A percentile compares a stretch with the other conserved stretches of the same genome.
Evolutionary conservation across 2,329 filamentous ascomycete species (phyloP).

Genomic region (Neocatenulostroma microsporum): DNA sequence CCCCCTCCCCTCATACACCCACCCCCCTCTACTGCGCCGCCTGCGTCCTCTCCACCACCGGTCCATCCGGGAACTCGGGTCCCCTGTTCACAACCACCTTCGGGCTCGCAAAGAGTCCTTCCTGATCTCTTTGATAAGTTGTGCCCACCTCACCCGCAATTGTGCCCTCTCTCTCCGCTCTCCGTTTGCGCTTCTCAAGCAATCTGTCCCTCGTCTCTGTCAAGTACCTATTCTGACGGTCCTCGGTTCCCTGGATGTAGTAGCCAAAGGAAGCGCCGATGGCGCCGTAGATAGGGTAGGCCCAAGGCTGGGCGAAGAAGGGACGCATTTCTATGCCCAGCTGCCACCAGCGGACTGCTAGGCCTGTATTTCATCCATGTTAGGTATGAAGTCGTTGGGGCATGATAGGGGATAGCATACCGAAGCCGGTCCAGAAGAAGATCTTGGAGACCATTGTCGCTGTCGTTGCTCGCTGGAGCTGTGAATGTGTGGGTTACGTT

Average conservation of each 20-base stretch:
- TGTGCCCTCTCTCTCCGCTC: slow-evolving; percentile 61
- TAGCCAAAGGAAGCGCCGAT: slow-evolving; percentile 90
- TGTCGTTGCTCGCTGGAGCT: too few species aligned
- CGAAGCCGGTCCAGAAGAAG: slow-evolving; percentile 85
- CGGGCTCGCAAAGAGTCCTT: slow-evolving; percentile 23
- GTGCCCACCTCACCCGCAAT: slow-evolving; percentile 19
- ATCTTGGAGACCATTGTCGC: slow-evolving; percentile 53
- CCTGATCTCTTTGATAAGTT: slow-evolving; percentile 26
- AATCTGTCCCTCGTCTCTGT: slow-evolving; percentile 70
- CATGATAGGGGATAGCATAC: slow-evolving; percentile 50
- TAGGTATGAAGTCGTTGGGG: too few species aligned
- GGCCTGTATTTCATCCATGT: slow-evolving; percentile 64
- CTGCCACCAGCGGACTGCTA: slow-evolving; percentile 90
- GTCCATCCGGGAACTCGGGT: slow-evolving; percentile 5
- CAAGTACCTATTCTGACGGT: slow-evolving; percentile 69
- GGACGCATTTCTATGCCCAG: slow-evolving; percentile 98
- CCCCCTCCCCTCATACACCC: background rate
- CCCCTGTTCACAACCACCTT: slow-evolving; percentile 10
- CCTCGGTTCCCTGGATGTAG: slow-evolving; percentile 88
- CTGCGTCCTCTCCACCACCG: slow-evolving; percentile 11
- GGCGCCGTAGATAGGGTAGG: slow-evolving; percentile 81
- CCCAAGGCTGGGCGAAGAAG: slow-evolving; percentile 76
- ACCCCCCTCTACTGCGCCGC: slow-evolving; percentile 9
- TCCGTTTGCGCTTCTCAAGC: slow-evolving; percentile 81
- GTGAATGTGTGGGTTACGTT: background rate